phyloP scores from a whole-genome alignment of 2,329 filamentous ascomycete species.

The Falciphora oryzae region DNA sequence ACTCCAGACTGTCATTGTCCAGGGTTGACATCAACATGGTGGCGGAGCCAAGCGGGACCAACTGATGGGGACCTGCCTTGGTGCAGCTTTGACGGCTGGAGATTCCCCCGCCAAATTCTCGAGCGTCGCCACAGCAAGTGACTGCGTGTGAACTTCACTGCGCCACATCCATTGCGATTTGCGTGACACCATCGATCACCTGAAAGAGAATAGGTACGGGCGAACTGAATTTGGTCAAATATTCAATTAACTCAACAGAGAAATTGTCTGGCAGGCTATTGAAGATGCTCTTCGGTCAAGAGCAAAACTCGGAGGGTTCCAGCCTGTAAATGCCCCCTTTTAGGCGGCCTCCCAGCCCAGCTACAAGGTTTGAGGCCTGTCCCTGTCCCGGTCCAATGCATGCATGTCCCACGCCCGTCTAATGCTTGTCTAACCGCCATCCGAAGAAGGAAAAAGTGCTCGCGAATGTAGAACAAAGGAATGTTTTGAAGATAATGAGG shows the following conservation, averaged over 20 bases:
- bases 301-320: too few species aligned
- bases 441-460: background rate
- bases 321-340: background rate
- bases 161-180: background rate
- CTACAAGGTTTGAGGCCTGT: too few species aligned
- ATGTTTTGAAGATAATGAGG: background rate
- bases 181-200: background rate
- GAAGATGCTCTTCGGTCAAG: too few species aligned
- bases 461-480: background rate
- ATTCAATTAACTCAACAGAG: background rate
- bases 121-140: background rate
- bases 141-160: background rate
- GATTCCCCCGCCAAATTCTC: background rate
- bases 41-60: background rate
- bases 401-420: too few species aligned
- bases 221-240: too few species aligned
- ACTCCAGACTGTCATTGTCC: background rate
- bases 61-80: background rate
- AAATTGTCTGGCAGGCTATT: too few species aligned
- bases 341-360: background rate
- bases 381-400: too few species aligned
- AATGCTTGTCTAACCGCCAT: background rate
- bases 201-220: too few species aligned
- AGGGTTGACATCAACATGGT: constrained; percentile 5
- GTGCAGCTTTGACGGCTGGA: background rate